Evolutionary conservation across 192 early-diverging fungal genomes (phyloP).

Genomic region (Entomortierella parvispora): DNA sequence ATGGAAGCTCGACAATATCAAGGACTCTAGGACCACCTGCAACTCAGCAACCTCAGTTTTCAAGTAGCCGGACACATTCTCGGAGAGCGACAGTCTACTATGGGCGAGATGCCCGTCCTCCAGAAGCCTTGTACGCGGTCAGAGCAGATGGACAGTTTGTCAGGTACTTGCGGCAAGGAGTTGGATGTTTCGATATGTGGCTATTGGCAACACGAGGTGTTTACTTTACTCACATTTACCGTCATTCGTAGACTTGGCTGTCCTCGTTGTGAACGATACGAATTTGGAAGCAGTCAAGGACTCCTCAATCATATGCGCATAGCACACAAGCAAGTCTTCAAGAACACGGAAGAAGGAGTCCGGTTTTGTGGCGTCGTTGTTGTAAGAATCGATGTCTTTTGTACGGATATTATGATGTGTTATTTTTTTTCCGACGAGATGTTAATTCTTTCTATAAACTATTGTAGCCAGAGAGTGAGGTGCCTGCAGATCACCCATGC

Average conservation of each 20-base stretch:
- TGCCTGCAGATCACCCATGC: slow-evolving; percentile 41
- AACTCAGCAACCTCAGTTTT: slow-evolving; percentile 2
- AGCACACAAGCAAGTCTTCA: slow-evolving; percentile 78
- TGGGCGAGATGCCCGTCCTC: slow-evolving; percentile 27
- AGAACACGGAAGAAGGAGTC: slow-evolving; percentile 79
- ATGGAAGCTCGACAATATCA: slow-evolving; percentile 44
- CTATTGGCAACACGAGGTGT: background rate
- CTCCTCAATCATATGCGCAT: slow-evolving; percentile 88
- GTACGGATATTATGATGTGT: background rate
- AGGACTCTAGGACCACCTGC: slow-evolving; percentile 3
- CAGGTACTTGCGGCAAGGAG: slow-evolving; percentile 29
- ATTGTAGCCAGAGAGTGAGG: slow-evolving; percentile 41
- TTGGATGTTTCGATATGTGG: background rate
- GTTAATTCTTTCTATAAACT: too few species aligned
- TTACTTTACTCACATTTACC: slow-evolving; percentile 12
- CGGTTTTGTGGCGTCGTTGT: slow-evolving; percentile 76
- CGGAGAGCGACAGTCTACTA: slow-evolving; percentile 31
- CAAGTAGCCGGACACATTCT: slow-evolving; percentile 15
- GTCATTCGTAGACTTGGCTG: slow-evolving; percentile 68
- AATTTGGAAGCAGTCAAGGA: slow-evolving; percentile 87
- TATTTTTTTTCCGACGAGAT: slow-evolving; percentile 59
- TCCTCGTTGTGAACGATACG: slow-evolving; percentile 77
- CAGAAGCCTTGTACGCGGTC: slow-evolving; percentile 44
- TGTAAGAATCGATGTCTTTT: slow-evolving; percentile 27
- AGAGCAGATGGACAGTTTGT: slow-evolving; percentile 51